Conservation (phyloP, 2,329 filamentous ascomycete species). For the Acrocalymma vagum region DNA sequence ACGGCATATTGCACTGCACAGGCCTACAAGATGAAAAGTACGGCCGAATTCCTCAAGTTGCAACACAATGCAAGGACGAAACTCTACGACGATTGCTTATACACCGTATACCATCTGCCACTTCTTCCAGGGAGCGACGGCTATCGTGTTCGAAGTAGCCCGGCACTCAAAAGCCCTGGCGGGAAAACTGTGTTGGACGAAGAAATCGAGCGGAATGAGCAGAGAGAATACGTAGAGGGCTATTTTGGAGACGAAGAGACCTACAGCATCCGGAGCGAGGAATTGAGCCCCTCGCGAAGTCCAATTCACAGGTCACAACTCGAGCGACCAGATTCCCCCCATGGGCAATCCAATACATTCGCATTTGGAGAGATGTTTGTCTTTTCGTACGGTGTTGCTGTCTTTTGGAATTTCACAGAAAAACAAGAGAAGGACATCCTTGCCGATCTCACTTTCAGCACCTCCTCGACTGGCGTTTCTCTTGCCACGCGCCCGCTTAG, state of each 20-base stretch:
- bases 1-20: slow-evolving; percentile 98
- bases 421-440: slow-evolving; percentile 96
- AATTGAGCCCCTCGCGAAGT: slow-evolving; percentile 8
- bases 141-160: slow-evolving; percentile 87
- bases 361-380: slow-evolving; percentile 95
- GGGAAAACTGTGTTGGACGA: slow-evolving; percentile 93
- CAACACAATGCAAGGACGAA: slow-evolving; percentile 93
- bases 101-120: slow-evolving; percentile 93
- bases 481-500: slow-evolving; percentile 82
- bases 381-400: slow-evolving; percentile 95
- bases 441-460: slow-evolving; percentile 90
- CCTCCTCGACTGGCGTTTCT: slow-evolving; percentile 69
- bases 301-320: too few relatives aligned
- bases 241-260: slow-evolving; percentile 79
- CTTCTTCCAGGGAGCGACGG: slow-evolving; percentile 86
- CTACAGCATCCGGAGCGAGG: slow-evolving; percentile 57
- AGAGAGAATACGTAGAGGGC: slow-evolving; percentile 87
- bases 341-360: slow-evolving; percentile 66
- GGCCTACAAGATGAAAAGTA: slow-evolving; percentile 86
- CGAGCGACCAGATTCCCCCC: slow-evolving; percentile 29
- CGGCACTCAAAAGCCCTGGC: slow-evolving; percentile 89
- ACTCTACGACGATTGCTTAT: slow-evolving; percentile 96
- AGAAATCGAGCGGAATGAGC: slow-evolving; percentile 94
- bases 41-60: slow-evolving; percentile 87
- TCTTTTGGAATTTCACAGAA: slow-evolving; percentile 99